Conservation (phyloP, 2,329 filamentous ascomycete species). For the Fusarium xyrophilum region DNA sequence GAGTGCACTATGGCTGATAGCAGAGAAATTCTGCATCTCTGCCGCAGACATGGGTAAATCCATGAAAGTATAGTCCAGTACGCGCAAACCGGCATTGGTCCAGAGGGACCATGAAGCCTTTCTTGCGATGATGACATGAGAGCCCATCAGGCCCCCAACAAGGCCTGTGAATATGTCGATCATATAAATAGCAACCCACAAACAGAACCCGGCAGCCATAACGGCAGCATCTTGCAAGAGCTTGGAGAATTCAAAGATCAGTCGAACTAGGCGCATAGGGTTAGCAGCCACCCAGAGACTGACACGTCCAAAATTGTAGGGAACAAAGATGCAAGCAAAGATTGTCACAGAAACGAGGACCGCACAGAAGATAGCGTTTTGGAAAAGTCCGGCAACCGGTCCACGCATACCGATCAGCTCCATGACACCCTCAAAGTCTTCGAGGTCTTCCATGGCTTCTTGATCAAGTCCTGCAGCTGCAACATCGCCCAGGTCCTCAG, state of each 20-base stretch:
- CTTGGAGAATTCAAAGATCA: slow-evolving; percentile 77
- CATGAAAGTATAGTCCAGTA: slow-evolving; percentile 58
- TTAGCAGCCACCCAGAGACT: slow-evolving; percentile 81
- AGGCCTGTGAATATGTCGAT: slow-evolving; percentile 49
- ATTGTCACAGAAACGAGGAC: slow-evolving; percentile 89
- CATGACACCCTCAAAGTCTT: slow-evolving; percentile 95
- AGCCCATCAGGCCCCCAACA: slow-evolving; percentile 43
- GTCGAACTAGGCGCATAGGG: slow-evolving; percentile 76
- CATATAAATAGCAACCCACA: slow-evolving; percentile 51
- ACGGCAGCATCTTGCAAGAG: slow-evolving; percentile 78
- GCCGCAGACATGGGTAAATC: slow-evolving; percentile 61
- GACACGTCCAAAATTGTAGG: slow-evolving; percentile 89
- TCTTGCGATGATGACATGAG: slow-evolving; percentile 44
- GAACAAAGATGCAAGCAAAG: slow-evolving; percentile 83
- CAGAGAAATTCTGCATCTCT: slow-evolving; percentile 79
- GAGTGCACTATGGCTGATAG: slow-evolving; percentile 75
- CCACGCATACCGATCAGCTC: slow-evolving; percentile 97
- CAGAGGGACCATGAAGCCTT: slow-evolving; percentile 54
- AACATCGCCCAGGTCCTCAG: slow-evolving; percentile 67
- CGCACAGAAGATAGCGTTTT: slow-evolving; percentile 94
- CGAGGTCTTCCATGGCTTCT: slow-evolving; percentile 81
- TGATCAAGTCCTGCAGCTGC: slow-evolving; percentile 73
- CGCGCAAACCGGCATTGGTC: slow-evolving; percentile 53
- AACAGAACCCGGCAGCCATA: slow-evolving; percentile 65
- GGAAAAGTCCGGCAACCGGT: slow-evolving; percentile 84